phyloP scores from a whole-genome alignment of 257 asterid genomes.

The Capsicum rhomboideum region DNA sequence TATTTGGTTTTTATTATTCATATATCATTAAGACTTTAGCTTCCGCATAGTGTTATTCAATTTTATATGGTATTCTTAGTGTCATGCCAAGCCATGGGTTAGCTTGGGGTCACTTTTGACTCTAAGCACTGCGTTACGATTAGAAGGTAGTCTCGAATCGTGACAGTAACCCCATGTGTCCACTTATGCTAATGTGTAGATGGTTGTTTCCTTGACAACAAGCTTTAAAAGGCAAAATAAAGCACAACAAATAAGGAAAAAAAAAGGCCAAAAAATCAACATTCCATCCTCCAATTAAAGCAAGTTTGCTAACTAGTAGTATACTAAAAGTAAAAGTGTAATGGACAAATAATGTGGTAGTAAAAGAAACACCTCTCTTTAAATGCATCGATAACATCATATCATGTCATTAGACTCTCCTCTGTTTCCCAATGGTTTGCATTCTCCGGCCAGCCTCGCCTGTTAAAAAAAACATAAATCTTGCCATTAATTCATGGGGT shows the following conservation, averaged over 20 bases:
- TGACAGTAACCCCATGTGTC: slow-evolving; percentile 31
- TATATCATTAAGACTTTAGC: no score
- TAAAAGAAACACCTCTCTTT: slow-evolving; percentile 61
- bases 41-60: no score
- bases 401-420: slow-evolving; percentile 48
- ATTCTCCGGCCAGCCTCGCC: slow-evolving; percentile 90
- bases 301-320: no score
- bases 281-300: neutral
- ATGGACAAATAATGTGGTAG: slow-evolving; percentile 2
- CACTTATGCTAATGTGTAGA: slow-evolving; percentile 61
- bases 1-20: no score
- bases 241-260: slow-evolving; percentile 3
- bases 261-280: neutral
- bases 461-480: slow-evolving; percentile 11
- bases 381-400: slow-evolving; percentile 60
- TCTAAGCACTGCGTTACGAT: no score
- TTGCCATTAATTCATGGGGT: neutral
- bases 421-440: slow-evolving; percentile 91
- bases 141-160: no score
- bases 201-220: slow-evolving; percentile 35
- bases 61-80: no score
- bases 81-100: no score
- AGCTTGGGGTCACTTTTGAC: no score
- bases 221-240: slow-evolving; percentile 25
- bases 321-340: neutral